Conservation (phyloP, 441 rosid genomes). For the Geranium incanum region DNA sequence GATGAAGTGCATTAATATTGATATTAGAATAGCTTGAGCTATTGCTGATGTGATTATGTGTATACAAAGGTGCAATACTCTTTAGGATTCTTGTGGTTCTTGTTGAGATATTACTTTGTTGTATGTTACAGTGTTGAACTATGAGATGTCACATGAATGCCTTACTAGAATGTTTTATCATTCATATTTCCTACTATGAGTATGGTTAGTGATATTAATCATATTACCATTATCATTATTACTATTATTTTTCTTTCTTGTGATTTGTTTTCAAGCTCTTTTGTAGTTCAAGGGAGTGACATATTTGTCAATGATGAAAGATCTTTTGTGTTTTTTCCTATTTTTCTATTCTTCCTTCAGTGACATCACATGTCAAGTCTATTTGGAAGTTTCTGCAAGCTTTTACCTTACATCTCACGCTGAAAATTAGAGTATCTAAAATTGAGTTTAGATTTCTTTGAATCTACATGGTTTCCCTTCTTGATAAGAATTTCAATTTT, state of each 20-base stretch:
- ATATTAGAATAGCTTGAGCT: neutral
- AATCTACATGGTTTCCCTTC: neutral
- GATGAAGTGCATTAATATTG: neutral
- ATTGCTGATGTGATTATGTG: neutral
- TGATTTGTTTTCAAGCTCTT: neutral
- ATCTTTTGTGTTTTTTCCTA: neutral
- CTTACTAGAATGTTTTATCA: neutral
- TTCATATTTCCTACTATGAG: neutral
- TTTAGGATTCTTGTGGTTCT: neutral
- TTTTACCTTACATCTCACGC: neutral
- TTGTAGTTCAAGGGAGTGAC: slow-evolving; percentile 1
- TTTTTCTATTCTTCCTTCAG: neutral
- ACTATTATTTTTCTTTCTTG: neutral
- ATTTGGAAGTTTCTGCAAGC: neutral
- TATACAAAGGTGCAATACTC: neutral
- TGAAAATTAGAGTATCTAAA: neutral
- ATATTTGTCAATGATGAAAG: neutral
- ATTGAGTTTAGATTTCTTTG: neutral
- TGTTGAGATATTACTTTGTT: neutral
- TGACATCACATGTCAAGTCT: neutral
- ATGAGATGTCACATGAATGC: neutral
- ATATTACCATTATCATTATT: too few species aligned
- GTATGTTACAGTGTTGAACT: neutral
- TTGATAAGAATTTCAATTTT: neutral
- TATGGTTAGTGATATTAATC: neutral